Base-by-base conservation (phyloP, 2,329 filamentous ascomycete genomes). In the Scedosporium dehoogii region DNA sequence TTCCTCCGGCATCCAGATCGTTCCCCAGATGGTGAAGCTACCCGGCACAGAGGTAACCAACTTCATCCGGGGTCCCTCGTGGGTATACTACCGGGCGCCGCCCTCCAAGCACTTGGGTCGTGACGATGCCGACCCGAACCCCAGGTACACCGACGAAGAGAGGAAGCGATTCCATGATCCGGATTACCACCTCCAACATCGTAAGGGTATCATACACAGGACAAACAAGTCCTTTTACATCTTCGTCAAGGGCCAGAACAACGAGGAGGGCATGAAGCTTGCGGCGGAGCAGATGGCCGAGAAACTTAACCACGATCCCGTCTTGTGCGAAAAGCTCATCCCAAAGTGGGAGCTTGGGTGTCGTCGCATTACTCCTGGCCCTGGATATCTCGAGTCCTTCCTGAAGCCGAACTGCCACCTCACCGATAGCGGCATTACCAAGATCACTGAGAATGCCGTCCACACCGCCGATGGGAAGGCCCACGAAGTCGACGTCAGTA, bases 31-130 rank as follows among this genome's bases (percentile, higher is more conserved):
- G 21, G 66, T 85, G 1, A 81, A 84, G 61, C 75, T 76, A 25
- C 68, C 68, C 0, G 81, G 80, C 1, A 68, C 67, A 0, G 80
- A 77, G 1, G 74, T 89, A 0, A 84, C 88, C 65, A 84, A 88
- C 70, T 89, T 88, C 65, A 84, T 81, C 1, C 77, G 87, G 7
- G 86, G 81, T 66, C 81, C 77, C 38, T 89, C 87, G 0, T 90
- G 87, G 87, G 84, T 90, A 23, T 84, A 86, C 0, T 73, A 16
- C 72, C 73, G 21, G 68, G 74, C 9, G 68, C 73, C 57, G 62
- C 71, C 62, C 69, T 79, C 82, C 1, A 83, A 84, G 0, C 87
- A 85, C 71, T 81, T 81, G 0, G 78, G 82, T 42, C 74, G 81
- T 63, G 73, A 81, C 67, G 79, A 84, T 44, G 81, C 79, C 33